Evolutionary conservation across 208 protist species (phyloP).

Genomic region (Leptomonas seymouri): DNA sequence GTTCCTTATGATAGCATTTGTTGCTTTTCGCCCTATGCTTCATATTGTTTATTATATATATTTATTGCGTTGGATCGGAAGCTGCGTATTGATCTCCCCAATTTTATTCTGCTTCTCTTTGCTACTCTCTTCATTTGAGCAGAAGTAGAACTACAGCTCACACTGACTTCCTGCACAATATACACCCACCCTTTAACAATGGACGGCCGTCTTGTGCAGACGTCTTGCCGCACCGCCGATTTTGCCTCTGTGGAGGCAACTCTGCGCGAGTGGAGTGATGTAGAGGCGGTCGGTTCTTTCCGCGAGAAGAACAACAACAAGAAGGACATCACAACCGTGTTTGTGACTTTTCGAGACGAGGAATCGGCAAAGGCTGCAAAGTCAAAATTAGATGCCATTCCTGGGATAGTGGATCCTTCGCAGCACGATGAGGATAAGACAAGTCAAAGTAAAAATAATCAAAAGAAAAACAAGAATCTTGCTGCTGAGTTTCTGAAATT

Average conservation of each 20-base stretch:
- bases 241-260: conserved; percentile 69
- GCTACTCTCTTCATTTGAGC: too few relatives aligned
- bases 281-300: conserved; percentile 83
- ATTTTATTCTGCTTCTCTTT: too few relatives aligned
- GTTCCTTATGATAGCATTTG: background rate
- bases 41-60: background rate
- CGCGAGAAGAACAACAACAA: conserved; percentile 83
- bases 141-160: background rate
- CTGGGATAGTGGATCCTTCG: conserved; percentile 42
- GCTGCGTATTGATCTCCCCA: background rate
- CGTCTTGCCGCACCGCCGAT: conserved; percentile 61
- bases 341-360: conserved; percentile 72
- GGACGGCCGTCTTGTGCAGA: conserved; percentile 41
- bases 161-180: background rate
- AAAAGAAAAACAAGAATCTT: conserved; percentile 42
- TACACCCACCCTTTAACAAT: conserved; percentile 18
- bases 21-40: background rate
- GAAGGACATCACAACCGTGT: conserved; percentile 75
- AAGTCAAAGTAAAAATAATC: conserved; percentile 14
- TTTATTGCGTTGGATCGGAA: background rate
- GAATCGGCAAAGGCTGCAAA: conserved; percentile 35
- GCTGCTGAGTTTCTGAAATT: conserved; percentile 67
- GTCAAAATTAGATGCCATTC: conserved; percentile 47
- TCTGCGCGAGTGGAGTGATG: conserved; percentile 70
- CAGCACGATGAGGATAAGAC: conserved; percentile 28